These are phyloP conservation scores for Globisporangium emineosum DNA, from an alignment of 352 stramenopile genomes.

Conservation along the genomic window DNA sequence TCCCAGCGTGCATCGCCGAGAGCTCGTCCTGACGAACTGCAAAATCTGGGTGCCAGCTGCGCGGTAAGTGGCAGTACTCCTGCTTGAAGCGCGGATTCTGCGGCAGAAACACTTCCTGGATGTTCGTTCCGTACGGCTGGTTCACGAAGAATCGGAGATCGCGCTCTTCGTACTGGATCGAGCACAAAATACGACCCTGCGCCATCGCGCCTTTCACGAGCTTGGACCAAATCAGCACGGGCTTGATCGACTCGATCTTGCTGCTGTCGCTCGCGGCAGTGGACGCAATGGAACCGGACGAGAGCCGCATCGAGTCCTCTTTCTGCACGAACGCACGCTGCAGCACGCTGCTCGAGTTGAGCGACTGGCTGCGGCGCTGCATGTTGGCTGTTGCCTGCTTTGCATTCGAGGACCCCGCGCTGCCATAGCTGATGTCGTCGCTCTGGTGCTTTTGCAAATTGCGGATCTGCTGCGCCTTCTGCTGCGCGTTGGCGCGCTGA, in stretches of 20 bases:
- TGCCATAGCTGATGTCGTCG: constrained; percentile 7
- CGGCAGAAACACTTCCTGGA: constrained; percentile 77
- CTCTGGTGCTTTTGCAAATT: constrained; percentile 21
- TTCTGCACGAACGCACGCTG: constrained; percentile 6
- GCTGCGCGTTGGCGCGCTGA: constrained; percentile 24
- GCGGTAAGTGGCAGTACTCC: constrained; percentile 67
- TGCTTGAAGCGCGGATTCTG: constrained; percentile 81
- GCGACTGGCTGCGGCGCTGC: constrained; percentile 31
- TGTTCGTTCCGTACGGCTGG: constrained; percentile 64
- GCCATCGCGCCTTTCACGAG: constrained; percentile 60
- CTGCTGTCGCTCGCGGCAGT: constrained; percentile 16
- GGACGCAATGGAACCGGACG: constrained; percentile 19
- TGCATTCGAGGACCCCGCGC: neutral
- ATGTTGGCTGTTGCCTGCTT: constrained; percentile 19
- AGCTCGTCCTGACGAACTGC: constrained; percentile 64
- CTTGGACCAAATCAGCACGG: constrained; percentile 68
- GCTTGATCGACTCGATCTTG: constrained; percentile 33
- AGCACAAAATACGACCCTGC: constrained; percentile 63
- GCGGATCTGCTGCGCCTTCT: constrained; percentile 26
- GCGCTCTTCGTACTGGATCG: constrained; percentile 69
- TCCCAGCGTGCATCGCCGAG: constrained; percentile 56
- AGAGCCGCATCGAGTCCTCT: constrained; percentile 18
- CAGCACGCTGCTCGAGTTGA: constrained; percentile 33
- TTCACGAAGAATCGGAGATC: constrained; percentile 67
- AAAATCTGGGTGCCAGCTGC: constrained; percentile 79